These are phyloP conservation scores for Penicillium pulvis DNA, from an alignment of 495 filamentous ascomycete species.

Conservation along the genomic window DNA sequence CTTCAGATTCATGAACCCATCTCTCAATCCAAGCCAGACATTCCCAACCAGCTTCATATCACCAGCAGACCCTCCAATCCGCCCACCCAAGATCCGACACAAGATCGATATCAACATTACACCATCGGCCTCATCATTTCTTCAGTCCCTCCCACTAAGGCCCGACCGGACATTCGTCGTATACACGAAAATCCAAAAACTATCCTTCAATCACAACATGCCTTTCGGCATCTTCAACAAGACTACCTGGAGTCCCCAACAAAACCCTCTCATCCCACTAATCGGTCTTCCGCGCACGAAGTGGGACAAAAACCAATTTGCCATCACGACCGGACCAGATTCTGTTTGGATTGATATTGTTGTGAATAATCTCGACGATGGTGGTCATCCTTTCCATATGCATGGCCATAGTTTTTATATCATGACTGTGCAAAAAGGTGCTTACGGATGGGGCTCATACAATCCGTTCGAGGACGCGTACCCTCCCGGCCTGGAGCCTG, in stretches of 20 bases:
- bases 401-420: slow-evolving; percentile 87
- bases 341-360: background rate
- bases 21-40: slow-evolving; percentile 42
- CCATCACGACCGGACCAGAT: slow-evolving; percentile 24
- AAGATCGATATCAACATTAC: background rate
- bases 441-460: slow-evolving; percentile 42
- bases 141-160: slow-evolving; percentile 2
- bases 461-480: slow-evolving; percentile 44
- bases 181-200: background rate
- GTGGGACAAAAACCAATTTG: slow-evolving; percentile 5
- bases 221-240: background rate
- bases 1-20: slow-evolving; percentile 50
- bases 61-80: background rate
- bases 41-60: slow-evolving; percentile 34
- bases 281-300: background rate
- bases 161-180: background rate
- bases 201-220: background rate
- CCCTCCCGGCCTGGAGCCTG: slow-evolving; percentile 22
- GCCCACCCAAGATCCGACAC: slow-evolving; percentile 12
- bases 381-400: background rate
- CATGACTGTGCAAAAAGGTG: slow-evolving; percentile 45
- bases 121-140: slow-evolving; percentile 10
- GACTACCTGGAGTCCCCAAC: background rate
- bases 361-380: background rate
- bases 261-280: background rate